phyloP scores from a whole-genome alignment of 2,329 filamentous ascomycete species.

The Xylariaceae sp. region DNA sequence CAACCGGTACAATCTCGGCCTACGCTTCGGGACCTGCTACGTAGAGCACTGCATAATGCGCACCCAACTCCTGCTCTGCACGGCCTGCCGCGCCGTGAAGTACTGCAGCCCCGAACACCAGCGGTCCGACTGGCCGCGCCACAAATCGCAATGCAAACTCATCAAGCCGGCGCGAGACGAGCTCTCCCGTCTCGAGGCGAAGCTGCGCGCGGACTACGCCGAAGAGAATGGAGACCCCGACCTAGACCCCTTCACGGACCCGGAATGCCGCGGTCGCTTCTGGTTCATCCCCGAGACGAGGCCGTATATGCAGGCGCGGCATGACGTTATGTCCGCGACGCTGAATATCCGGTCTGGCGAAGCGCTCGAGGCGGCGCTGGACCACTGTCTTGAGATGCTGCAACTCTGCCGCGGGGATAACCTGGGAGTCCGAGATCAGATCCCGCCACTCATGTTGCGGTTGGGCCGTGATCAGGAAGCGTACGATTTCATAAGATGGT shows the following conservation, averaged over 20 bases:
- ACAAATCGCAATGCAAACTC: slow-evolving; percentile 17
- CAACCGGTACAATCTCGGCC: slow-evolving; percentile 18
- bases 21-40: slow-evolving; percentile 14
- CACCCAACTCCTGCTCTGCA: slow-evolving; percentile 15
- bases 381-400: slow-evolving; percentile 15
- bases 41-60: slow-evolving; percentile 6
- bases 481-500: slow-evolving; percentile 25
- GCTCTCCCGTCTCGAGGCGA: slow-evolving; percentile 7
- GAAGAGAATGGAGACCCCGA: not conserved
- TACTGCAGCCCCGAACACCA: slow-evolving; percentile 22
- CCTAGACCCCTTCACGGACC: slow-evolving; percentile 9
- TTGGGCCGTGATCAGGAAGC: slow-evolving; percentile 25
- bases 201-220: slow-evolving; percentile 11
- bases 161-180: slow-evolving; percentile 11
- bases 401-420: slow-evolving; percentile 19
- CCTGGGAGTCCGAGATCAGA: slow-evolving; percentile 13
- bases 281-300: slow-evolving; percentile 5
- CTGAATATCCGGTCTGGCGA: slow-evolving; percentile 17
- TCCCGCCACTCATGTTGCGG: slow-evolving; percentile 19
- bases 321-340: slow-evolving; percentile 9
- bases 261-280: slow-evolving; percentile 2
- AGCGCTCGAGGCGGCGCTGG: slow-evolving; percentile 17
- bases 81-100: slow-evolving; percentile 13
- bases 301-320: slow-evolving; percentile 15
- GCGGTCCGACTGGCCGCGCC: slow-evolving; percentile 11